Evolutionary conservation across 2,329 filamentous ascomycete genomes (phyloP).

Genomic region (Diaporthe australafricana): DNA sequence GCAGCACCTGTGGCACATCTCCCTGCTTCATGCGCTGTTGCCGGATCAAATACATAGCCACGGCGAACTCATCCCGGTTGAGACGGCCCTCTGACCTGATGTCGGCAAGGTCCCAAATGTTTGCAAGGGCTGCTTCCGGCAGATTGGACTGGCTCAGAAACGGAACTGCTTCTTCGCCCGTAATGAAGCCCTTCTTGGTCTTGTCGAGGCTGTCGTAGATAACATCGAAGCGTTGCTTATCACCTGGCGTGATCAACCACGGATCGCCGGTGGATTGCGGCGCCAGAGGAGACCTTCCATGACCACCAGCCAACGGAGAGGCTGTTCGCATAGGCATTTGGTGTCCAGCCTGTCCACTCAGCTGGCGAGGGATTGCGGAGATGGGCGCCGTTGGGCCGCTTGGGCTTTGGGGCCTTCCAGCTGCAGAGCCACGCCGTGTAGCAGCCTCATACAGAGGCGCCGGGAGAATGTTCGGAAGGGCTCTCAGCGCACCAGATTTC

Average conservation of each 20-base stretch:
- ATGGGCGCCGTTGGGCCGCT: slow-evolving; percentile 62
- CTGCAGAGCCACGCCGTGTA: slow-evolving; percentile 70
- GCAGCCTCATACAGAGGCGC: slow-evolving; percentile 92
- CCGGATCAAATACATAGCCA: slow-evolving; percentile 96
- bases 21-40: slow-evolving; percentile 84
- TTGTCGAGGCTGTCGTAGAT: slow-evolving; percentile 90
- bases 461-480: slow-evolving; percentile 83
- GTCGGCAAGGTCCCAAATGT: slow-evolving; percentile 97
- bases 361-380: slow-evolving; percentile 82
- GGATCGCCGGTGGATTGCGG: slow-evolving; percentile 63
- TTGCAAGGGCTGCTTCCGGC: slow-evolving; percentile 87
- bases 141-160: slow-evolving; percentile 95
- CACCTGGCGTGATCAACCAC: slow-evolving; percentile 85
- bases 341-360: slow-evolving; percentile 71
- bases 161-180: slow-evolving; percentile 91
- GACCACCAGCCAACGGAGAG: slow-evolving; percentile 60
- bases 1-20: slow-evolving; percentile 80
- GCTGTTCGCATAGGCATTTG: slow-evolving; percentile 71
- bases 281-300: slow-evolving; percentile 56
- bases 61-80: slow-evolving; percentile 90
- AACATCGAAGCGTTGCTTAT: slow-evolving; percentile 89
- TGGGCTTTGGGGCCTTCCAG: slow-evolving; percentile 61
- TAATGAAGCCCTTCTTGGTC: slow-evolving; percentile 83
- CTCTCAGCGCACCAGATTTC: slow-evolving; percentile 84
- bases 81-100: slow-evolving; percentile 90